Percentiles rank a stretch among this genome's conserved stretches.
Evolutionary conservation across 768 basidiomycete species (phyloP).

Genomic region (Phylloporus rhodoxanthus): DNA sequence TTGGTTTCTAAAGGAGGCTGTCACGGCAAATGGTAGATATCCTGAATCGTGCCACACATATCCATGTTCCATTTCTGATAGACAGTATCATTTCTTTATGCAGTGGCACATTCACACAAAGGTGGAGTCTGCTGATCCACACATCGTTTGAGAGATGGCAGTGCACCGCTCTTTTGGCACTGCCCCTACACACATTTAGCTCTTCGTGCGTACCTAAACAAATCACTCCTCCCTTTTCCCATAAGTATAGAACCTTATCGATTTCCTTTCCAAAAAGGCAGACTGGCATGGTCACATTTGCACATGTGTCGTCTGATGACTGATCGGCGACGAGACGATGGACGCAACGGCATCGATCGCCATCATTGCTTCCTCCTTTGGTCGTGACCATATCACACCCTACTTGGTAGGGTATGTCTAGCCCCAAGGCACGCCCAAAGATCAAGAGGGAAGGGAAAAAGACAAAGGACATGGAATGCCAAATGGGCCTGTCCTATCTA

Average conservation of each 20-base stretch:
- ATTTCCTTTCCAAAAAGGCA: neutral
- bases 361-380: neutral
- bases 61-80: neutral
- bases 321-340: neutral
- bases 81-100: neutral
- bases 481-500: neutral
- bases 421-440: neutral
- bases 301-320: neutral
- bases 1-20: neutral
- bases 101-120: neutral
- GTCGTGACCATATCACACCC: neutral
- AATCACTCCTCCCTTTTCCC: neutral
- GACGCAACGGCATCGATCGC: neutral
- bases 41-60: neutral
- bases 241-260: neutral
- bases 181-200: neutral
- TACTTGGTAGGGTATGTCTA: neutral
- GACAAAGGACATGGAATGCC: neutral
- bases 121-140: neutral
- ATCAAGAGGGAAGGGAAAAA: neutral
- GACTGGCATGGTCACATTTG: neutral
- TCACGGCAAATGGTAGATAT: neutral
- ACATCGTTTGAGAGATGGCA: neutral
- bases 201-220: neutral
- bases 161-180: neutral